Conservation (phyloP, 2,329 filamentous ascomycete species). For the Penicillium sp. region DNA sequence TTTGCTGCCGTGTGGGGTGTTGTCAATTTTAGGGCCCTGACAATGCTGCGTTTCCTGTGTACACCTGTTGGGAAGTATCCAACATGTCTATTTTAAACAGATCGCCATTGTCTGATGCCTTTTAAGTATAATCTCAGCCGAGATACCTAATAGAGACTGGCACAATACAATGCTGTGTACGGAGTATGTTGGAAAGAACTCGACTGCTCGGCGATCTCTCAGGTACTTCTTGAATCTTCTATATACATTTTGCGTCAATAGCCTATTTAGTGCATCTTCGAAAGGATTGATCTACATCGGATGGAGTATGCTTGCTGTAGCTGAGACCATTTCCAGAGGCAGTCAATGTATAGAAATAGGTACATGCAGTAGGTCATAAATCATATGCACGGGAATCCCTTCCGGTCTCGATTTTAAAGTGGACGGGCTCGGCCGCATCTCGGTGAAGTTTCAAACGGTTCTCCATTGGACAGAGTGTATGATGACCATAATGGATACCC, state of each 20-base stretch:
- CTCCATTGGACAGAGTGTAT: not conserved
- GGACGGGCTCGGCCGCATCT: not conserved
- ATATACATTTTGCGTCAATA: not conserved
- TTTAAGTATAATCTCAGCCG: not conserved
- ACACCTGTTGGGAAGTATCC: not conserved
- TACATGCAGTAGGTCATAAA: not conserved
- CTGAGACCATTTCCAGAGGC: not conserved
- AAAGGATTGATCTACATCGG: not conserved
- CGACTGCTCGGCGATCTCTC: not conserved
- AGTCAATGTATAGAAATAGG: not conserved
- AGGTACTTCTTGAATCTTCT: not conserved
- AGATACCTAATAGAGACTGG: not conserved
- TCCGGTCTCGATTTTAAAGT: slow-evolving; percentile 1
- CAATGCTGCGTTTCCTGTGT: not conserved
- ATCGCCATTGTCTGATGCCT: not conserved
- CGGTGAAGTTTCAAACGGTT: not conserved
- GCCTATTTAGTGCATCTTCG: not conserved
- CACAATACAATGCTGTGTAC: not conserved
- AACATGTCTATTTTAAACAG: not conserved
- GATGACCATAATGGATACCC: not conserved
- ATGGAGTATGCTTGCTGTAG: not conserved
- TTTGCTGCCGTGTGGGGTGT: not conserved
- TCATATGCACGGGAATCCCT: slow-evolving; percentile 2
- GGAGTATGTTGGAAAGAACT: not conserved
- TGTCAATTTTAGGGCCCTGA: not conserved